These are phyloP conservation scores for Aspergillus terreus DNA, from an alignment of 2,329 filamentous ascomycete species.

Conservation along the genomic window DNA sequence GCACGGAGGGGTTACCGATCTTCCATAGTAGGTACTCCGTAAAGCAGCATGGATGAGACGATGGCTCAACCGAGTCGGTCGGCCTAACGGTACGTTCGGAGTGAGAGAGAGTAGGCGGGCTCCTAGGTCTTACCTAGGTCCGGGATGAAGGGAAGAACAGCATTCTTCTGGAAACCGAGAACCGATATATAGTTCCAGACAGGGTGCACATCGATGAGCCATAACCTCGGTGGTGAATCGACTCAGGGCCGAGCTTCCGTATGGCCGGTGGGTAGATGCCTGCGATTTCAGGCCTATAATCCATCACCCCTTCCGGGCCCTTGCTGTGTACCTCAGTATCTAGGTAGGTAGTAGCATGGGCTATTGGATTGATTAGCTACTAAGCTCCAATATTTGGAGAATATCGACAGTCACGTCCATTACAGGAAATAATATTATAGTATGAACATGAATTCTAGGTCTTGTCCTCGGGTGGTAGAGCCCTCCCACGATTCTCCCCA, in stretches of 20 bases:
- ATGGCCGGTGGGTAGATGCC: conserved; percentile 3
- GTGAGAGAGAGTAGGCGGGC: neutral
- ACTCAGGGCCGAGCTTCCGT: conserved; percentile 11
- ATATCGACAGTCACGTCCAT: neutral
- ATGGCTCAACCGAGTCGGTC: neutral
- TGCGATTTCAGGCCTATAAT: neutral
- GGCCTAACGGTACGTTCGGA: neutral
- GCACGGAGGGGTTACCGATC: too few relatives aligned
- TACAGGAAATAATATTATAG: too few relatives aligned
- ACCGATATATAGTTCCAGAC: neutral
- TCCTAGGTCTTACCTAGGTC: neutral
- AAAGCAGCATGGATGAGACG: too few relatives aligned
- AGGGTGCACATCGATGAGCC: neutral
- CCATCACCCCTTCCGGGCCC: too few relatives aligned
- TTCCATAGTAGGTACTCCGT: too few relatives aligned
- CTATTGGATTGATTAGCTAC: too few relatives aligned
- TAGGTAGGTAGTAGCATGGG: too few relatives aligned
- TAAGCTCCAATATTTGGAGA: too few relatives aligned
- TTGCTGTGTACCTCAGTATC: too few relatives aligned
- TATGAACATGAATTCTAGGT: too few relatives aligned
- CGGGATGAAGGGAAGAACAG: conserved; percentile 6
- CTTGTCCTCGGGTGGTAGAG: too few relatives aligned
- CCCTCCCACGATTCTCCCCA: neutral
- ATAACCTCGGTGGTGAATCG: conserved; percentile 10
- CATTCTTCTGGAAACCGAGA: neutral